A percentile compares a stretch with the other conserved stretches of the same genome.
Evolutionary conservation across 257 asterid genomes (phyloP).

Genomic region (Buddleja alternifolia): DNA sequence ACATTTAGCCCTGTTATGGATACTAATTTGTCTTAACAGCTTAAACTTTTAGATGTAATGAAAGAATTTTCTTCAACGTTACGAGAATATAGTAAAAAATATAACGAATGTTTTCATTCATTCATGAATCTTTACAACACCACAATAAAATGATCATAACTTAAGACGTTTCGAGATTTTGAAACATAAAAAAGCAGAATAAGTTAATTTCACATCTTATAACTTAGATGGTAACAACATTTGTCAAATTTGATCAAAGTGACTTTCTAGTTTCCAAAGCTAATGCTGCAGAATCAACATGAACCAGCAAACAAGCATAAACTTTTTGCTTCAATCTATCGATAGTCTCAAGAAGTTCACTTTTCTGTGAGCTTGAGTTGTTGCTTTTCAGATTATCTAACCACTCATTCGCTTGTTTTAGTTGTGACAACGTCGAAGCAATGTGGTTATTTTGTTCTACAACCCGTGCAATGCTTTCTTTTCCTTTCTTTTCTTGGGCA

Average conservation of each 20-base stretch:
- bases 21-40: neutral
- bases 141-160: conserved; percentile 1
- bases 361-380: conserved; percentile 42
- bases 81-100: too few relatives aligned
- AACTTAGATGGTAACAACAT: conserved; percentile 3
- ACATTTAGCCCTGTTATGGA: neutral
- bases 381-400: conserved; percentile 57
- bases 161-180: neutral
- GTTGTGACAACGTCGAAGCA: conserved; percentile 69
- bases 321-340: conserved; percentile 78
- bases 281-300: conserved; percentile 81
- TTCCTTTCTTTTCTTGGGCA: conserved; percentile 50
- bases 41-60: too few relatives aligned
- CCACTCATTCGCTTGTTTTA: conserved; percentile 81
- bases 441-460: conserved; percentile 61
- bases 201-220: conserved; percentile 27
- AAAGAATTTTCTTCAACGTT: too few relatives aligned
- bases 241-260: conserved; percentile 12
- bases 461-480: conserved; percentile 32
- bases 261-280: conserved; percentile 68
- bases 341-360: conserved; percentile 43
- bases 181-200: conserved; percentile 12
- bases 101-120: too few relatives aligned
- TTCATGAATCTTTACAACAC: too few relatives aligned
- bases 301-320: conserved; percentile 76